Evolutionary conservation across 2,329 filamentous ascomycete species (phyloP).

Genomic region (Ceratocystis colombiana): DNA sequence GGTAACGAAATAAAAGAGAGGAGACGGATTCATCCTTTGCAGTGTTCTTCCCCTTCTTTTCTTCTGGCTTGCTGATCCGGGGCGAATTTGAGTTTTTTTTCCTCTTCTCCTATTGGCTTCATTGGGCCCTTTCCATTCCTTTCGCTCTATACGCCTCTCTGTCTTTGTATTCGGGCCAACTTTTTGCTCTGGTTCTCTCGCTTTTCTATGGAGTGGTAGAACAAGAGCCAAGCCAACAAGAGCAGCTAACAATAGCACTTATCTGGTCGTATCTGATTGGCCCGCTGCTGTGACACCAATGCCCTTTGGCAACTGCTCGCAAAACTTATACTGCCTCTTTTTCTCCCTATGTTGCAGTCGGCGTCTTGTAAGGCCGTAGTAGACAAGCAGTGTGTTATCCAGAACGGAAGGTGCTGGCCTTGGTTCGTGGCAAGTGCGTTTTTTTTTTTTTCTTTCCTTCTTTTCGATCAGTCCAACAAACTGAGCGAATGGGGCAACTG

Average conservation of each 20-base stretch:
- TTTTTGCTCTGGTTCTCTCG: not conserved
- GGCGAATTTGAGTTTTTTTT: not conserved
- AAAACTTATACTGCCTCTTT: not conserved
- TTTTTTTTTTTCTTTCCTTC: not conserved
- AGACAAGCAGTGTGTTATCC: not conserved
- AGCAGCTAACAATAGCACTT: not conserved
- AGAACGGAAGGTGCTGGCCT: not conserved
- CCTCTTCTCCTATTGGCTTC: not conserved
- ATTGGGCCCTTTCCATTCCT: not conserved
- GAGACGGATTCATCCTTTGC: not conserved
- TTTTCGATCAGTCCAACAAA: not conserved
- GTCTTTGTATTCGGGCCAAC: constrained; percentile 7
- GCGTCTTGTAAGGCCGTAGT: not conserved
- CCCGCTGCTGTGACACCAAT: not conserved
- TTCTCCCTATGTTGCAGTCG: not conserved
- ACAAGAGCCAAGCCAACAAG: not conserved
- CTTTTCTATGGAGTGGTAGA: not conserved
- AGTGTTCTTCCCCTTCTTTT: not conserved
- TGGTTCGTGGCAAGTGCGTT: not conserved
- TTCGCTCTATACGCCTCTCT: not conserved
- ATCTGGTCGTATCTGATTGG: not conserved
- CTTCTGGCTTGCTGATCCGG: not conserved
- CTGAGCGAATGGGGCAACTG: not conserved
- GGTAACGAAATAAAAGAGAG: constrained; percentile 7
- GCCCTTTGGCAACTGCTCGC: not conserved